A percentile compares a stretch with the other conserved stretches of the same genome.
Evolutionary conservation across 176 grass and related monocot species (phyloP).

Genomic region (Zizania latifolia): DNA sequence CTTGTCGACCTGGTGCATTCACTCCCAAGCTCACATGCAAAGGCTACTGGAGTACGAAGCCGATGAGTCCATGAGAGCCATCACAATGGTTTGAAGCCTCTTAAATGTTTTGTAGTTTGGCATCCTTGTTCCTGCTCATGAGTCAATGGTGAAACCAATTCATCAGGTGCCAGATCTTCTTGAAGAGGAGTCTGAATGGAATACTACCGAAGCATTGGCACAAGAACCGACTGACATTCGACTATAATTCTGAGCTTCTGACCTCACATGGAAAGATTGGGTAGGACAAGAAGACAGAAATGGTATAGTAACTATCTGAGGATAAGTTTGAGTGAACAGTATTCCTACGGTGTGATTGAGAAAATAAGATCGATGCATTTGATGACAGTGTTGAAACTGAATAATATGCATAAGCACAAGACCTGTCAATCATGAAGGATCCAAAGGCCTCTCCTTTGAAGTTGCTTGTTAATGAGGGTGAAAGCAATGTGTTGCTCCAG

Average conservation of each 20-base stretch:
- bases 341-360: neutral
- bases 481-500: neutral
- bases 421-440: neutral
- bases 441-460: neutral
- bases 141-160: slow-evolving; percentile 20
- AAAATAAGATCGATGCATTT: neutral
- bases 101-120: slow-evolving; percentile 4
- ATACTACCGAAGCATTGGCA: too few species aligned
- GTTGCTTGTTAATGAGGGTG: neutral
- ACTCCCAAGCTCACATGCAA: slow-evolving; percentile 18
- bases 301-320: too few species aligned
- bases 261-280: slow-evolving; percentile 8
- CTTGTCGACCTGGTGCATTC: too few species aligned
- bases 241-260: neutral
- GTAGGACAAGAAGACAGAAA: neutral
- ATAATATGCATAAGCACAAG: neutral
- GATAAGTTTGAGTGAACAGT: slow-evolving; percentile 18
- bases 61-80: neutral
- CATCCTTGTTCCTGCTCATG: slow-evolving; percentile 11
- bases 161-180: neutral
- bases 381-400: neutral
- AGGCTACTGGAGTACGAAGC: neutral
- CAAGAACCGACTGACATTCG: too few species aligned
- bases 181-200: neutral
- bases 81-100: neutral